Conservation (phyloP, 2,329 filamentous ascomycete species). For the Biscogniauxia mediterranea region DNA sequence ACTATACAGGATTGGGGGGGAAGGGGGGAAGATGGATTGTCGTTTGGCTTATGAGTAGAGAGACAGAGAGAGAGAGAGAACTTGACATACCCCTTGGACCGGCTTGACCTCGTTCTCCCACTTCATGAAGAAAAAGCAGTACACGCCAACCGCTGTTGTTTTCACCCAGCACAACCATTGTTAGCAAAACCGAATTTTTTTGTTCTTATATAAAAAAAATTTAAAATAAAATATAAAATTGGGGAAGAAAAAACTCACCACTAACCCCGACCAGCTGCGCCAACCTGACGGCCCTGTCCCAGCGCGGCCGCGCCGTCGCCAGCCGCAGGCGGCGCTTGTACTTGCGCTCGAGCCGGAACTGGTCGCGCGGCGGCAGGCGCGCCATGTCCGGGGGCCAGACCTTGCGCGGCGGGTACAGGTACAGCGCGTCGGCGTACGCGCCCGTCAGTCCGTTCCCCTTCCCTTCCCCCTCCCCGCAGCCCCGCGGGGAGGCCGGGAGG, state of each 20-base stretch:
- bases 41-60: neutral
- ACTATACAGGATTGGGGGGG: too few relatives aligned
- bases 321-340: constrained; percentile 65
- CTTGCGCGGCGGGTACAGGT: constrained; percentile 55
- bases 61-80: neutral
- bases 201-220: too few relatives aligned
- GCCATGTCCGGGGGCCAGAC: constrained; percentile 77
- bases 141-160: constrained; percentile 43
- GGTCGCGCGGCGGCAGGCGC: constrained; percentile 66
- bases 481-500: too few relatives aligned
- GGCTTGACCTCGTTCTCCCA: constrained; percentile 47
- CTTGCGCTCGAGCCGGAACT: constrained; percentile 76
- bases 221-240: too few relatives aligned
- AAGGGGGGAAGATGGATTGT: neutral
- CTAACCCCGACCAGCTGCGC: constrained; percentile 60
- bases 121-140: constrained; percentile 64
- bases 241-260: too few relatives aligned
- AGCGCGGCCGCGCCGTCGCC: constrained; percentile 31
- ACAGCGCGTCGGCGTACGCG: constrained; percentile 54
- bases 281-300: constrained; percentile 50
- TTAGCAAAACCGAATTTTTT: too few relatives aligned
- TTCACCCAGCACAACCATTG: too few relatives aligned
- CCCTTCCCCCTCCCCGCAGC: too few relatives aligned
- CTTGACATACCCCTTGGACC: constrained; percentile 51
- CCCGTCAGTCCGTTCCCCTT: constrained; percentile 25